Evolutionary conservation across 169 alveolate species (phyloP).

Genomic region (Plasmodium malariae): DNA sequence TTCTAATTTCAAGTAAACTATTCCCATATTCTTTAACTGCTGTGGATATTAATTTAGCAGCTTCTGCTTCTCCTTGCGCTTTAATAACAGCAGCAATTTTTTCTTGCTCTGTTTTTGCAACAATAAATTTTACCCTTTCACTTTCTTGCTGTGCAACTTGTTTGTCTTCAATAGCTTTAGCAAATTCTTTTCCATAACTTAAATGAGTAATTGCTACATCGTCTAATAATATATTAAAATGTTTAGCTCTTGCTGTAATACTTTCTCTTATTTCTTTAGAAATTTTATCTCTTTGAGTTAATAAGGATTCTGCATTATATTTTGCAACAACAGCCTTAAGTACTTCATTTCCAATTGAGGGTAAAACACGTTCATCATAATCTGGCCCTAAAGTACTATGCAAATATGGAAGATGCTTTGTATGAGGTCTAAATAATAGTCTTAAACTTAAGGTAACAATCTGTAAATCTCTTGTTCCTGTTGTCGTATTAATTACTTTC

Average conservation of each 20-base stretch:
- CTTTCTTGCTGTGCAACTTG: conserved; percentile 99
- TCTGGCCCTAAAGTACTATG: conserved; percentile 97
- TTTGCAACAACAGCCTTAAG: conserved; percentile 97
- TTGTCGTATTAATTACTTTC: conserved; percentile 93
- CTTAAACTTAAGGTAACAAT: conserved; percentile 95
- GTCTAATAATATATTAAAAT: conserved; percentile 95
- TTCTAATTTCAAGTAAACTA: conserved; percentile 95
- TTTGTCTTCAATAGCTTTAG: conserved; percentile 98
- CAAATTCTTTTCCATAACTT: conserved; percentile 96
- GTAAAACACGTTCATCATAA: conserved; percentile 97
- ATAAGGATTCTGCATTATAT: conserved; percentile 95
- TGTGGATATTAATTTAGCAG: conserved; percentile 96
- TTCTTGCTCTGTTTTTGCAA: conserved; percentile 96
- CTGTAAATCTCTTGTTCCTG: conserved; percentile 95
- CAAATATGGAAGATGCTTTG: conserved; percentile 91
- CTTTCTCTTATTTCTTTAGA: conserved; percentile 93
- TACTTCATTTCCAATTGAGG: conserved; percentile 98
- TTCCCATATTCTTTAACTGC: conserved; percentile 96
- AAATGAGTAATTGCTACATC: conserved; percentile 98
- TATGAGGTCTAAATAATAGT: conserved; percentile 94
- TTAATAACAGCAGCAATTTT: conserved; percentile 95
- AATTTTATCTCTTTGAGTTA: conserved; percentile 97
- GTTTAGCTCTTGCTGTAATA: conserved; percentile 94
- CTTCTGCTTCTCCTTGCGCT: conserved; percentile 98
- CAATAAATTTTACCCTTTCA: conserved; percentile 96